phyloP scores from a whole-genome alignment of 257 asterid genomes.

The Oldenlandia corymbosa region DNA sequence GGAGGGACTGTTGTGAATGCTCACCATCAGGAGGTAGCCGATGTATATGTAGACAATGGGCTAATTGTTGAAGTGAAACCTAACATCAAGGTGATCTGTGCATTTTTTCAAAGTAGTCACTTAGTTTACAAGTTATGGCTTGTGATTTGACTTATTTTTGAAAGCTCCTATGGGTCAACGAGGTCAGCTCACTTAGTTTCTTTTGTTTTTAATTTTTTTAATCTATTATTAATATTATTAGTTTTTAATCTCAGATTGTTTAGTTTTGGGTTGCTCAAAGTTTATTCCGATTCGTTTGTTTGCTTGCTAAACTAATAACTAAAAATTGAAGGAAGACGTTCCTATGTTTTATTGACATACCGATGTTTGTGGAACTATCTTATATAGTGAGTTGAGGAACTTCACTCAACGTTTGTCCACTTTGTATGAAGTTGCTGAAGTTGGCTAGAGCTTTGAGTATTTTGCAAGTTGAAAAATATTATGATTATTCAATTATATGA shows the following conservation, averaged over 20 bases:
- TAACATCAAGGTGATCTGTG: constrained; percentile 43
- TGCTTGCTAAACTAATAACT: not conserved
- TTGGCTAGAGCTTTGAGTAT: not conserved
- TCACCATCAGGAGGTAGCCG: constrained; percentile 76
- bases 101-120: not conserved
- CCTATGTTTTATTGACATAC: not conserved
- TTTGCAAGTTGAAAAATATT: not conserved
- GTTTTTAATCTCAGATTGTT: too few species aligned
- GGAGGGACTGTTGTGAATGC: constrained; percentile 96
- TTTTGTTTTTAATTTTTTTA: not conserved
- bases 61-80: constrained; percentile 54
- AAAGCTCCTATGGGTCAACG: too few species aligned
- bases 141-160: not conserved
- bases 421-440: not conserved
- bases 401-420: not conserved
- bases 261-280: too few species aligned
- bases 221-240: too few species aligned
- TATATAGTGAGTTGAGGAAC: too few species aligned
- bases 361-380: not conserved
- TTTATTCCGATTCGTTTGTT: too few species aligned
- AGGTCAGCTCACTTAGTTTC: not conserved
- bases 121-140: not conserved
- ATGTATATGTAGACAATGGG: constrained; percentile 84
- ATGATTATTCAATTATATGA: not conserved
- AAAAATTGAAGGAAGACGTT: not conserved